Percentiles rank a stretch among this genome's conserved stretches.
Evolutionary conservation across 73 alveolate species (phyloP).

Genomic region (Urostyla sp.): DNA sequence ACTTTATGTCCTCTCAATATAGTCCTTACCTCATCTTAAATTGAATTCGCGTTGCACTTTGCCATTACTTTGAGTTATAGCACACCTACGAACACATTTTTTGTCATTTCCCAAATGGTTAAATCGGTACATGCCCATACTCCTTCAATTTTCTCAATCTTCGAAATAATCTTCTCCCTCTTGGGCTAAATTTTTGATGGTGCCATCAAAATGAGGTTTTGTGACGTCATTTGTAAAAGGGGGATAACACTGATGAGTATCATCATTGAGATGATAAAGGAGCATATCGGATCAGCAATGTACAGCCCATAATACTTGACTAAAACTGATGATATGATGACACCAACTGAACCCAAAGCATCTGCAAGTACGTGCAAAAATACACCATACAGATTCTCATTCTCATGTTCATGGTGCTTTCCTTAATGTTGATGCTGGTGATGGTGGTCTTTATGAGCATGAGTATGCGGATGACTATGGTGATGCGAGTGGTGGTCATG

Average conservation of each 20-base stretch:
- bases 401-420: conserved; percentile 45
- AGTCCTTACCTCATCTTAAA: conserved; percentile 45
- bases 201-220: conserved; percentile 73
- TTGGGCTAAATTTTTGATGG: conserved; percentile 53
- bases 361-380: conserved; percentile 98
- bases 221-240: conserved; percentile 80
- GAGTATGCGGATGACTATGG: conserved; percentile 65
- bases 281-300: conserved; percentile 97
- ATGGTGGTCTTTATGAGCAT: conserved; percentile 58
- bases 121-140: conserved; percentile 44
- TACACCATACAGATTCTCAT: conserved; percentile 93
- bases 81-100: conserved; percentile 31
- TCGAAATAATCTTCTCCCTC: conserved; percentile 69
- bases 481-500: conserved; percentile 86
- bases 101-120: conserved; percentile 51
- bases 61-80: conserved; percentile 9
- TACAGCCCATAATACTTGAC: conserved; percentile 87
- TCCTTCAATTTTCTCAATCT: conserved; percentile 73
- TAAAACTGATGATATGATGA: conserved; percentile 88
- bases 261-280: conserved; percentile 93
- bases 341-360: conserved; percentile 98
- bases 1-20: conserved; percentile 26
- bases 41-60: conserved; percentile 16
- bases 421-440: conserved; percentile 24
- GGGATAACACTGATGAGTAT: conserved; percentile 91